phyloP scores from a whole-genome alignment of 768 basidiomycete genomes.

The Rhodotorula diobovata region DNA sequence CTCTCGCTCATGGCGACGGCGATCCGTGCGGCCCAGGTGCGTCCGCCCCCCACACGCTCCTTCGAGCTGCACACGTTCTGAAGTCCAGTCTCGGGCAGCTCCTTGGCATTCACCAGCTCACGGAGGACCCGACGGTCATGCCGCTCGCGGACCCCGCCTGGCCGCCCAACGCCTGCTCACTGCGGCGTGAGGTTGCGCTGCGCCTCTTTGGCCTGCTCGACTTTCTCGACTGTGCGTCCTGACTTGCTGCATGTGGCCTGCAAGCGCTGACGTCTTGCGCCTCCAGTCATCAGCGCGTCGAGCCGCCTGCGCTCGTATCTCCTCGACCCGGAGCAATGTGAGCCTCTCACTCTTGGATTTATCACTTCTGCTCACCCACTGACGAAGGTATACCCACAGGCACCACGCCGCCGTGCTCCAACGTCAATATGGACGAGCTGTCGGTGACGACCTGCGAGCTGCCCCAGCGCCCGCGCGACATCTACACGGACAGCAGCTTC shows the following conservation, averaged over 20 bases:
- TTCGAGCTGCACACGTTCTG: not conserved
- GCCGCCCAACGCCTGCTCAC: slow-evolving; percentile 16
- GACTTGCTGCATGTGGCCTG: not conserved
- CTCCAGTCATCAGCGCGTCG: slow-evolving; percentile 13
- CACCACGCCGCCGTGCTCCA: slow-evolving; percentile 15
- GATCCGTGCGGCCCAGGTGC: slow-evolving; percentile 12
- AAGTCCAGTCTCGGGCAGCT: slow-evolving; percentile 8
- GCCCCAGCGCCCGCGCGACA: not conserved
- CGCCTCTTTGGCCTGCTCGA: slow-evolving; percentile 13
- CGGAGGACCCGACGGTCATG: slow-evolving; percentile 21
- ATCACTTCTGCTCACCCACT: not conserved
- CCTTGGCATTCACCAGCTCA: slow-evolving; percentile 32
- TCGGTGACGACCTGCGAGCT: slow-evolving; percentile 20
- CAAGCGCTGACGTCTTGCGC: not conserved
- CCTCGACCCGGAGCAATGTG: slow-evolving; percentile 23
- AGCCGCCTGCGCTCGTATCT: slow-evolving; percentile 19
- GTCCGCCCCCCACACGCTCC: not conserved
- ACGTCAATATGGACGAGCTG: slow-evolving; percentile 21
- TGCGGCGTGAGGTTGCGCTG: slow-evolving; percentile 17
- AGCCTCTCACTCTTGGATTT: not conserved
- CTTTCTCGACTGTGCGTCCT: slow-evolving; percentile 17
- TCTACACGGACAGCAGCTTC: slow-evolving; percentile 18
- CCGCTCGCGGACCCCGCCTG: slow-evolving; percentile 31
- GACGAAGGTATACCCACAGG: not conserved
- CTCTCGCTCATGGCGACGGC: slow-evolving; percentile 16